These are phyloP conservation scores for Capsicum rhomboideum DNA, from an alignment of 257 asterid genomes.

Conservation along the genomic window DNA sequence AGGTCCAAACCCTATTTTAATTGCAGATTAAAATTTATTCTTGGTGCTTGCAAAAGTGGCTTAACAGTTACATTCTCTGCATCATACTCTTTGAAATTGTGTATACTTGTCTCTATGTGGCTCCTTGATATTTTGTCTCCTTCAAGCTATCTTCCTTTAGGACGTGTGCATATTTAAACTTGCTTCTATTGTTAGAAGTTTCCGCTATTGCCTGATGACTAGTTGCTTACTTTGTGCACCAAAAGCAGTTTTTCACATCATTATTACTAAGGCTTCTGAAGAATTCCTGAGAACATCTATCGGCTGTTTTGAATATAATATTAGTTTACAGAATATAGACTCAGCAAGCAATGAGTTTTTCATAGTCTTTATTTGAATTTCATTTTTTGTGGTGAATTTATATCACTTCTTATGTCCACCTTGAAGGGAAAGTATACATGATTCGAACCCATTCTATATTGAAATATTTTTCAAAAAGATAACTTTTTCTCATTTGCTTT, in stretches of 20 bases:
- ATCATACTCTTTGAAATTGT: background rate
- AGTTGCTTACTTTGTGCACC: background rate
- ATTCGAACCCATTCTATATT: background rate
- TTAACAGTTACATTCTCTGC: background rate
- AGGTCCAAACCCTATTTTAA: background rate
- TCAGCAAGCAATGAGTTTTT: background rate
- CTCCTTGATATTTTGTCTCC: background rate
- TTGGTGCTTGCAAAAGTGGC: background rate
- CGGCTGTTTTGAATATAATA: background rate
- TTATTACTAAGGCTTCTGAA: background rate
- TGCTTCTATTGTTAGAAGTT: background rate
- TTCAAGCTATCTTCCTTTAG: background rate
- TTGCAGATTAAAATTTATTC: background rate
- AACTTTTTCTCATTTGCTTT: background rate
- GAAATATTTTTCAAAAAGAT: background rate
- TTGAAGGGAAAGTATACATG: background rate
- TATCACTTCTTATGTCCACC: background rate
- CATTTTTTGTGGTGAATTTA: background rate
- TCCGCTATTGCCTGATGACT: background rate
- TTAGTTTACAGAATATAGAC: background rate
- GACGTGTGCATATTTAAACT: background rate
- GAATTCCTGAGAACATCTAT: background rate
- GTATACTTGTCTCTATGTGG: background rate
- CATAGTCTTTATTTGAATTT: background rate
- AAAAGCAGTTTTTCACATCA: background rate